Evolutionary conservation across 2,329 filamentous ascomycete genomes (phyloP).

Genomic region (Colletotrichum cereale): DNA sequence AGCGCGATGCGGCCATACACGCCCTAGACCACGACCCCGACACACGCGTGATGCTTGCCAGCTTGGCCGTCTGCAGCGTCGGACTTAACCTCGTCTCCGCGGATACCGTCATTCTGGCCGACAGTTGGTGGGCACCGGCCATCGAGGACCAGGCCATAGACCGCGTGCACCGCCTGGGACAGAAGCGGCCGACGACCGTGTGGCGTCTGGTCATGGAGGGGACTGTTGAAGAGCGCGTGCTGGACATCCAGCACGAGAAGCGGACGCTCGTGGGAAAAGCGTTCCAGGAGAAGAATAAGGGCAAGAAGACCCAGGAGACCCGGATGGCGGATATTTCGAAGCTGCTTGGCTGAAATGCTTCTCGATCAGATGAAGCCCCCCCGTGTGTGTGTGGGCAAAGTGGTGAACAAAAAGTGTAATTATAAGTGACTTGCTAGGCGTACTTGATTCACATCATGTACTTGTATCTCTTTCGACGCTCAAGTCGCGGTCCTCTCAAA

Average conservation of each 20-base stretch:
- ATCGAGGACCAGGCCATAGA: constrained; percentile 95
- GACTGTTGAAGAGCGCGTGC: constrained; percentile 83
- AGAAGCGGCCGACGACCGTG: constrained; percentile 82
- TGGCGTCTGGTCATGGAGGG: constrained; percentile 86
- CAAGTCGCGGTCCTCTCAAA: not conserved
- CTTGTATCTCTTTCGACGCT: not conserved
- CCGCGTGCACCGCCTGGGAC: constrained; percentile 86
- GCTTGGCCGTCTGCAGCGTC: constrained; percentile 84
- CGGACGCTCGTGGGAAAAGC: constrained; percentile 81
- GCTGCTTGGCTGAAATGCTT: constrained; percentile 53
- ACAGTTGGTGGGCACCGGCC: constrained; percentile 92
- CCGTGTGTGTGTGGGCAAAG: not conserved
- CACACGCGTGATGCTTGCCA: constrained; percentile 84
- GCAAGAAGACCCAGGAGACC: constrained; percentile 68
- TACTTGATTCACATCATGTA: not conserved
- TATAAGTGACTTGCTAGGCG: not conserved
- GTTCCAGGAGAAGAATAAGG: constrained; percentile 78
- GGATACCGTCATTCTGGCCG: constrained; percentile 85
- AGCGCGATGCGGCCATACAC: constrained; percentile 79
- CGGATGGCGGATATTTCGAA: constrained; percentile 68
- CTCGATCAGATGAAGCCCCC: not conserved
- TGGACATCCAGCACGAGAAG: constrained; percentile 84
- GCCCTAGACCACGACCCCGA: constrained; percentile 75
- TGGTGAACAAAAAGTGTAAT: not conserved
- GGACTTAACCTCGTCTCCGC: constrained; percentile 89